Percentiles rank a stretch among this genome's conserved stretches.
These are phyloP conservation scores for Penicillium olsonii DNA, from an alignment of 2,329 filamentous ascomycete species.

Conservation along the genomic window DNA sequence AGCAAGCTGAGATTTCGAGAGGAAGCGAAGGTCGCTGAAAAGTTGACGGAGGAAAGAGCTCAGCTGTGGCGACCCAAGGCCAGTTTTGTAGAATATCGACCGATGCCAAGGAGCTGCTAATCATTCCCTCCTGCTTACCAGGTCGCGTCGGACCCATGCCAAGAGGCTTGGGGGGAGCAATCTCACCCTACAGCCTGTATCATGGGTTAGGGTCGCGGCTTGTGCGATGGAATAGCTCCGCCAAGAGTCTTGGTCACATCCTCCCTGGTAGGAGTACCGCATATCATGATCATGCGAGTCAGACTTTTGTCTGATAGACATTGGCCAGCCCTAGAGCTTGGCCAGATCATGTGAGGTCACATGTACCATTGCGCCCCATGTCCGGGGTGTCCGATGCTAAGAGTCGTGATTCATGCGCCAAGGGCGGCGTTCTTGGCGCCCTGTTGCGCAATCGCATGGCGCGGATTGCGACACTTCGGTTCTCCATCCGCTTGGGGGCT, in stretches of 20 bases:
- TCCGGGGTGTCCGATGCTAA: not conserved
- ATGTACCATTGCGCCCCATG: not conserved
- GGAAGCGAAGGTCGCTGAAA: not conserved
- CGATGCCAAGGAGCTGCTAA: slow-evolving; percentile 5
- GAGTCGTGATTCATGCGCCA: not conserved
- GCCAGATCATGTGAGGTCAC: not conserved
- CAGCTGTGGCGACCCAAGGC: not conserved
- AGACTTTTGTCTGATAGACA: not conserved
- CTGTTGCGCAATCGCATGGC: not conserved
- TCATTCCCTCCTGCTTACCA: not conserved
- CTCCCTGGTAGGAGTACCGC: not conserved
- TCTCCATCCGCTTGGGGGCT: not conserved
- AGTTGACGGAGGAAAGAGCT: not conserved
- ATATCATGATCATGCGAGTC: not conserved
- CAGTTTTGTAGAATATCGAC: not conserved
- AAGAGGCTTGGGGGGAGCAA: not conserved
- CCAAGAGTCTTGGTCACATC: slow-evolving; percentile 12
- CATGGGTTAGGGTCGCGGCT: not conserved
- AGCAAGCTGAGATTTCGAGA: not conserved
- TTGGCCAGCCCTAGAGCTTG: slow-evolving; percentile 1
- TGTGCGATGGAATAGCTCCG: not conserved
- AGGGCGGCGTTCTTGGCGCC: not conserved
- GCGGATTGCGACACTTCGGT: not conserved
- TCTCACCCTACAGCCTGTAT: not conserved
- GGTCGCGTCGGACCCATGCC: slow-evolving; percentile 3